Conservation (phyloP, 495 filamentous ascomycete genomes). For the Penicillium pancosmium region DNA sequence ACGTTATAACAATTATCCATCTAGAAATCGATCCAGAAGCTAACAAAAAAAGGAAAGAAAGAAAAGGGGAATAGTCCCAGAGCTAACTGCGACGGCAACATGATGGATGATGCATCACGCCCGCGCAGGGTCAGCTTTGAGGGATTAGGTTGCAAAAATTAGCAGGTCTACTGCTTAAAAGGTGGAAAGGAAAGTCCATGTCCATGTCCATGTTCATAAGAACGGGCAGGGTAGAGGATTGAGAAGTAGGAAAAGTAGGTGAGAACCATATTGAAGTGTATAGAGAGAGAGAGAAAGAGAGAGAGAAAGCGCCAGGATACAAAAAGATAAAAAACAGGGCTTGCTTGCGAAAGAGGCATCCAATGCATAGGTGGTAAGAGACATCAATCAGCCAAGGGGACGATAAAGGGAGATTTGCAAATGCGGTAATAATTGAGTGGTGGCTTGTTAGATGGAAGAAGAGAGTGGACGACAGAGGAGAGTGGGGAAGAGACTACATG, state of each 20-base stretch:
- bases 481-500: conserved; percentile 51
- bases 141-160: background rate
- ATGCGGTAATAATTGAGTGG: conserved; percentile 5
- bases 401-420: conserved; percentile 8
- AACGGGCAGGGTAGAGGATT: background rate
- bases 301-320: conserved; percentile 17
- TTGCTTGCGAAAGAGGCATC: conserved; percentile 24
- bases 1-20: background rate
- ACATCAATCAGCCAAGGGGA: conserved; percentile 8
- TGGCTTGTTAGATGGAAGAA: background rate
- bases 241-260: conserved; percentile 1
- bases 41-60: background rate
- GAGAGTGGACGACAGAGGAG: background rate
- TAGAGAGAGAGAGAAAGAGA: conserved; percentile 2
- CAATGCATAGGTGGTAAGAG: conserved; percentile 20
- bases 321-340: conserved; percentile 11
- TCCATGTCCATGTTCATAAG: background rate
- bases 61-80: background rate
- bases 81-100: background rate
- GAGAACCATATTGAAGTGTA: conserved; percentile 21
- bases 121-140: background rate
- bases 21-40: background rate
- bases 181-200: background rate
- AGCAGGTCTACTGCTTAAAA: conserved; percentile 3
- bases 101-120: background rate